Evolutionary conservation across 805 yeast species (phyloP).

Genomic region (Metschnikowia colocasiae): DNA sequence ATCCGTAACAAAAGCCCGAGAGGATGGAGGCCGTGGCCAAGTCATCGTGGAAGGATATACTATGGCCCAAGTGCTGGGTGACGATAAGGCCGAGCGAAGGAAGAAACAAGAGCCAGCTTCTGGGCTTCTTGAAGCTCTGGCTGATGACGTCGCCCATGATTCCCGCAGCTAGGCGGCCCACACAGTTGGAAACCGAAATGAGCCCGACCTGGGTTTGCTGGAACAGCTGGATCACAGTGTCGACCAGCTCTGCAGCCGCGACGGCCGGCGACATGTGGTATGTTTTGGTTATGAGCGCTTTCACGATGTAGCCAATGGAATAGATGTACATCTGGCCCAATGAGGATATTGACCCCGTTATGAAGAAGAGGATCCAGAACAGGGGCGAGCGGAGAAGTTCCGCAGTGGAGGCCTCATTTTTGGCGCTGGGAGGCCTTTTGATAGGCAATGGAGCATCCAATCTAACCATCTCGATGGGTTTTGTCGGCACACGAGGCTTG

Average conservation of each 20-base stretch:
- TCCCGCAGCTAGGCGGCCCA: slow-evolving; percentile 65
- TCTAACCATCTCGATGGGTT: slow-evolving; percentile 13
- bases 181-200: slow-evolving; percentile 63
- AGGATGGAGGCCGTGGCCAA: slow-evolving; percentile 53
- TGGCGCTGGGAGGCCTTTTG: neutral
- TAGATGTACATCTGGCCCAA: slow-evolving; percentile 47
- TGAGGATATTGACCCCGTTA: slow-evolving; percentile 40
- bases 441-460: neutral
- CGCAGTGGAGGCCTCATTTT: neutral
- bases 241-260: slow-evolving; percentile 16
- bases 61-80: slow-evolving; percentile 50
- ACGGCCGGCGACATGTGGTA: slow-evolving; percentile 10
- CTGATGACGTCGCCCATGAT: slow-evolving; percentile 58
- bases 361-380: slow-evolving; percentile 38
- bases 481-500: slow-evolving; percentile 3
- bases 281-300: slow-evolving; percentile 28
- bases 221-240: slow-evolving; percentile 43
- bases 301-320: slow-evolving; percentile 45
- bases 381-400: slow-evolving; percentile 21
- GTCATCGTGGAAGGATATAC: slow-evolving; percentile 26
- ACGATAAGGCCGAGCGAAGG: slow-evolving; percentile 47
- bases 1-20: slow-evolving; percentile 71
- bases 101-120: slow-evolving; percentile 52
- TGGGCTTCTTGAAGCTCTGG: slow-evolving; percentile 41
- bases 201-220: slow-evolving; percentile 73